These are phyloP conservation scores for Apiospora aurea DNA, from an alignment of 2,329 filamentous ascomycete genomes.

Conservation along the genomic window DNA sequence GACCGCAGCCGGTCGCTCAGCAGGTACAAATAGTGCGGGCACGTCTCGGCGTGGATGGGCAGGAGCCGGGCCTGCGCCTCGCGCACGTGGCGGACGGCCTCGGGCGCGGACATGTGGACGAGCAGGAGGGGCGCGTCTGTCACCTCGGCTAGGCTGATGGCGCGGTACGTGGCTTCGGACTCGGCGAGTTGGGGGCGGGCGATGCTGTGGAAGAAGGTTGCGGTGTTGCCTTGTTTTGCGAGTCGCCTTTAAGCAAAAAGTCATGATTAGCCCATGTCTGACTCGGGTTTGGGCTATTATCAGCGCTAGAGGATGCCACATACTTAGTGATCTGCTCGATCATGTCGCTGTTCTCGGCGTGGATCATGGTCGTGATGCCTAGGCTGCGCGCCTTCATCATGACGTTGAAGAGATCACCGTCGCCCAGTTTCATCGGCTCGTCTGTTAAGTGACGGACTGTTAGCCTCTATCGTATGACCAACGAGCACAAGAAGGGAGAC, in stretches of 20 bases:
- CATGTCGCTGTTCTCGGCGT: conserved; percentile 61
- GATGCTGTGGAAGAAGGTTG: conserved; percentile 55
- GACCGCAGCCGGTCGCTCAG: conserved; percentile 57
- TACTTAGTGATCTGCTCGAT: conserved; percentile 61
- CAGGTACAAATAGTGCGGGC: conserved; percentile 63
- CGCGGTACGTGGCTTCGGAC: conserved; percentile 59
- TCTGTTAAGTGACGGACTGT: conserved; percentile 48
- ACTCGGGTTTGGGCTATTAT: no score
- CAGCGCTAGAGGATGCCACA: no score
- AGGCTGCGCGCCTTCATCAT: conserved; percentile 52
- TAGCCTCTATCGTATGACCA: no score
- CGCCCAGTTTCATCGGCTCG: conserved; percentile 55
- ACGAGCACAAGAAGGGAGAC: no score
- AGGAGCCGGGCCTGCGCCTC: conserved; percentile 54
- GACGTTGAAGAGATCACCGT: conserved; percentile 57
- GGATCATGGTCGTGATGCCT: conserved; percentile 60
- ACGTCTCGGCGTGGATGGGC: conserved; percentile 62
- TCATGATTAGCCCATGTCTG: background rate
- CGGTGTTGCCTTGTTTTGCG: conserved; percentile 27
- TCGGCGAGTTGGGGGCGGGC: conserved; percentile 58
- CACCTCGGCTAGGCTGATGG: conserved; percentile 58
- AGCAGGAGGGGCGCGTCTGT: conserved; percentile 58
- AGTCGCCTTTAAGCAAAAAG: conserved; percentile 20
- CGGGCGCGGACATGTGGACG: conserved; percentile 59
- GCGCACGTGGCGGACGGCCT: conserved; percentile 54